Base-by-base conservation (phyloP, 192 early-diverging fungal genomes). In the Anaeromyces robustus region DNA sequence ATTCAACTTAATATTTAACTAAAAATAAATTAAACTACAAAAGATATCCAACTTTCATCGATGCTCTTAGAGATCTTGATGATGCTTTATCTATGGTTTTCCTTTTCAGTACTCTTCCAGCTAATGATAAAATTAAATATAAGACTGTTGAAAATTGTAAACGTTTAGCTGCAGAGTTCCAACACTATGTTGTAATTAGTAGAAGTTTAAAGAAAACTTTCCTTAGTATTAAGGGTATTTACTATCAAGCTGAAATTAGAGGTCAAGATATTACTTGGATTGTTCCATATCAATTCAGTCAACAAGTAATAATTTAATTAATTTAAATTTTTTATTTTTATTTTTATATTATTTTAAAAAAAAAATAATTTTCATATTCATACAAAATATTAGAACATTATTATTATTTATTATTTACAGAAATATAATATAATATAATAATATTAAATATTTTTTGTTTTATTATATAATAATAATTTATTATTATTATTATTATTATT, bases 201-300 rank as follows among this genome's bases (percentile, higher is more conserved):
- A 89, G 92, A 78, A 87, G 90, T 80, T 86, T 99, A 80, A 92
- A 93, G 79, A 96, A 95, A 85, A 91, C 92, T 30, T 99, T 99
- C 85, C 87, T 99, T 77, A 96, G 95, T 18, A 97, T 99, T 92
- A 99, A 99, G 89, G 98, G 98, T 78, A 97, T 99, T 85, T 99
- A 99, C 87, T 99, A 98, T 87, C 96, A 97, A 88, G 96, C 94
- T n/a, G 96, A 97, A 79, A 94, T 99, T 85, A 92, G 94, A 85
- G 97, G 97, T 37, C 93, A 96, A 84, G 91, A 89, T 78, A 88
- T 99, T 32, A 97, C 93, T 32, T 99, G 97, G 97, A 88, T 99
- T 77, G 94, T 96, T 19, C 97, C 97, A 26, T 95, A 96, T 86
- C 92, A 96, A 86, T 99, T 99, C 87, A 89, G 93, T 82, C 94